These are phyloP conservation scores for Metschnikowia gelsemii DNA, from an alignment of 805 yeast species.

Conservation along the genomic window DNA sequence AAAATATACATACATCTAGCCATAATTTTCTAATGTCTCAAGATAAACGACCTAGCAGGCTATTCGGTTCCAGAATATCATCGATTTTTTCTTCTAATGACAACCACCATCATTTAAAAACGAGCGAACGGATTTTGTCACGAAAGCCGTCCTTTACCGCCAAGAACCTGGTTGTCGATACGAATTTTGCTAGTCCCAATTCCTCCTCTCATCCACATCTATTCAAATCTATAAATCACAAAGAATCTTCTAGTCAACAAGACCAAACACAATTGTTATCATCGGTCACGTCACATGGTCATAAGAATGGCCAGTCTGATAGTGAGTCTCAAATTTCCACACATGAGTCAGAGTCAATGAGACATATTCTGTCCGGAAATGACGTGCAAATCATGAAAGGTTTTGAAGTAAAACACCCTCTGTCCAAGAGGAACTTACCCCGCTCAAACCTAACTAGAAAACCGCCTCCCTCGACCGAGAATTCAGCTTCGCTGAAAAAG, in stretches of 20 bases:
- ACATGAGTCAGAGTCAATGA: not conserved
- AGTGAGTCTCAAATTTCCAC: not conserved
- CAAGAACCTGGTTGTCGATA: not conserved
- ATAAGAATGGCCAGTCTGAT: not conserved
- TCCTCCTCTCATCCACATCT: not conserved
- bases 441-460: constrained; percentile 1
- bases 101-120: constrained; percentile 11
- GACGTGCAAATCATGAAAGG: too few species aligned
- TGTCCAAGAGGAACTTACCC: not conserved
- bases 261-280: not conserved
- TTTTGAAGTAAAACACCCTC: too few species aligned
- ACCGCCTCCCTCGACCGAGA: constrained; percentile 1
- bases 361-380: too few species aligned
- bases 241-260: not conserved
- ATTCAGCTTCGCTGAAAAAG: not conserved
- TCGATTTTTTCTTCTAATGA: constrained; percentile 28
- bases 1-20: too few species aligned
- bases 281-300: not conserved
- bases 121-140: constrained; percentile 2
- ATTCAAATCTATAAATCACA: not conserved
- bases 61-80: constrained; percentile 32
- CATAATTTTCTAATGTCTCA: not conserved
- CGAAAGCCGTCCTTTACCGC: constrained; percentile 3
- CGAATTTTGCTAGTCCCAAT: not conserved
- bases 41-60: constrained; percentile 15